Evolutionary conservation across 2,329 filamentous ascomycete genomes (phyloP), one percentile per base, ranked within the genome.

Genomic region (Sporothrix pallida): DNA sequence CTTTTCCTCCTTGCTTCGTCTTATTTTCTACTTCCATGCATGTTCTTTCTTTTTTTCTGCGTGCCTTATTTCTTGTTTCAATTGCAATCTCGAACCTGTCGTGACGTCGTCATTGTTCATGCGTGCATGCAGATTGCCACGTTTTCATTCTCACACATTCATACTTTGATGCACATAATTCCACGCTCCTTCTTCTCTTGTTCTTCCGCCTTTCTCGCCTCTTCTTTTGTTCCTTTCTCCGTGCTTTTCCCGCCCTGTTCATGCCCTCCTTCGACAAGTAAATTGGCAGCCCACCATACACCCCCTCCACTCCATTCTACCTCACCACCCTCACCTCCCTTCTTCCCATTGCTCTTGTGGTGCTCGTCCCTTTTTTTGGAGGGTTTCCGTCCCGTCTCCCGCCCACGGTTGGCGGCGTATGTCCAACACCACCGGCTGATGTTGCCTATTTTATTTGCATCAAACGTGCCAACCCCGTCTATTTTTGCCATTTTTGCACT

Each of bases 401-500:
- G 65, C 26, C 65, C 50, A 42, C 26, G 17, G 50, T 20, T 26
- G 65, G 44, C 20, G 48, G n/a, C 23, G 46, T 68, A 15, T 50
- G 31, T 23, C 31, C n/a, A 42, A 20, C 50, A 70, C 17, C 31
- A 56, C 48, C 68, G 70, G 70, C 58, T 72, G 58, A 62, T 72
- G 56, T 67, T 67, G 17, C 70, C 50, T 52, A 52, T 52, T 52
- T 52, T 52, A 17, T 37, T 37, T 37, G 31, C 31, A 37, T 37
- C 31, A 37, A 37, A 37, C 31, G 31, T 37, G 31, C 31, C 31
- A 37, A 46, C 62, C 42, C 42, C 42, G 62, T 9, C 65, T 56
- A 56, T 37, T 70, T 56, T 70, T 70, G 67, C 68, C 68, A 42
- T 52, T 69, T 52, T 42, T 69, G 48, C 48, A 20, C 42, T 48